Evolutionary conservation across 768 basidiomycete genomes (phyloP).

Genomic region (Russula virescens): DNA sequence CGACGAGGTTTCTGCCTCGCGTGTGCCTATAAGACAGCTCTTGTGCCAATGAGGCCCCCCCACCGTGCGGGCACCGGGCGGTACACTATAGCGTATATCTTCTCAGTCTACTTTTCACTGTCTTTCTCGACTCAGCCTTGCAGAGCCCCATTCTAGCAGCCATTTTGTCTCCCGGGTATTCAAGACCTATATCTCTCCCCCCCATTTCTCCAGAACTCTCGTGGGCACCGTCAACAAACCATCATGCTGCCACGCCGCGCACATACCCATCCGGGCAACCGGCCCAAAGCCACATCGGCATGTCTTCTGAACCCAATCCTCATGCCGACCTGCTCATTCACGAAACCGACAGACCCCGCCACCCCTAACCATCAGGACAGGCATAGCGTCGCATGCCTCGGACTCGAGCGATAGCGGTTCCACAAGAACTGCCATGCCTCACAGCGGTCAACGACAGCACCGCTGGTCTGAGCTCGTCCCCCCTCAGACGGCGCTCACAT

Average conservation of each 20-base stretch:
- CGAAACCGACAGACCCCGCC: conserved; percentile 12
- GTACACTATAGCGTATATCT: conserved; percentile 9
- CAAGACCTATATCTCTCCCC: not conserved
- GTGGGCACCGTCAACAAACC: not conserved
- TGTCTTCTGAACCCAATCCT: not conserved
- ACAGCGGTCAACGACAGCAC: conserved; percentile 12
- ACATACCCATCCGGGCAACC: conserved; percentile 2
- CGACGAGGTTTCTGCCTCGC: conserved; percentile 12
- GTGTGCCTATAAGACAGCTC: conserved; percentile 16
- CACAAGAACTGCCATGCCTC: not conserved
- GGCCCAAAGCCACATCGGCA: conserved; percentile 12
- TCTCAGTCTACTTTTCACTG: conserved; percentile 5
- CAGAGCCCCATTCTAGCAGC: conserved; percentile 11
- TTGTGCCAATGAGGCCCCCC: conserved; percentile 13
- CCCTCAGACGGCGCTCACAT: conserved; percentile 50
- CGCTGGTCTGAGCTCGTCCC: conserved; percentile 57
- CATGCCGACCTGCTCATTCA: not conserved
- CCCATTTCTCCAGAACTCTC: not conserved
- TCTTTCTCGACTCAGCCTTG: conserved; percentile 14
- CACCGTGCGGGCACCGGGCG: conserved; percentile 16
- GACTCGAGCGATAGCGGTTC: not conserved
- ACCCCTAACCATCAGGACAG: conserved; percentile 7
- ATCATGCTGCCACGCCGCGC: conserved; percentile 9
- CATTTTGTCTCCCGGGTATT: not conserved
- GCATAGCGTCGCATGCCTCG: not conserved